Evolutionary conservation across 1,284 basidiomycete species (phyloP).

Genomic region (Lignosus rhinocerotis): DNA sequence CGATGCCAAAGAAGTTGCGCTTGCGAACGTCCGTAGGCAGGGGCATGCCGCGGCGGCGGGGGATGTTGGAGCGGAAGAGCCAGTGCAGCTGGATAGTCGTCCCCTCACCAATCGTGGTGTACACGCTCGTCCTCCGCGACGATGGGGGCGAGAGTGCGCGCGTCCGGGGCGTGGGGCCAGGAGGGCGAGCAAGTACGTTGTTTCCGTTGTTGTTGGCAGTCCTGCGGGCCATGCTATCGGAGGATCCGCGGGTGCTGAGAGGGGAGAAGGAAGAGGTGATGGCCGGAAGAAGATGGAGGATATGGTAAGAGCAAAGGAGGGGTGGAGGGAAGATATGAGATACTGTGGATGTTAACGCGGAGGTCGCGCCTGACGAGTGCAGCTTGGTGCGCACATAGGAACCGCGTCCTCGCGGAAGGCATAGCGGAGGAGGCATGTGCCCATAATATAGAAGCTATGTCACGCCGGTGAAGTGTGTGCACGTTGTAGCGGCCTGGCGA

Average conservation of each 20-base stretch:
- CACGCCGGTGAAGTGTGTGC: slow-evolving; percentile 3
- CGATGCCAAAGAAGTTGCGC: slow-evolving; percentile 76
- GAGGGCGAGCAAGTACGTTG: slow-evolving; percentile 16
- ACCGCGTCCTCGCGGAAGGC: slow-evolving; percentile 8
- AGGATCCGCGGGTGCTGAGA: slow-evolving; percentile 8
- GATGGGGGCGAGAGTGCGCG: slow-evolving; percentile 24
- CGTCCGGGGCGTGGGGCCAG: slow-evolving; percentile 26
- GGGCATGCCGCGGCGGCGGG: slow-evolving; percentile 58
- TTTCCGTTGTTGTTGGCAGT: slow-evolving; percentile 20
- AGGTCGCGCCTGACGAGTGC: slow-evolving; percentile 16
- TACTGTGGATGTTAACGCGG: slow-evolving; percentile 18
- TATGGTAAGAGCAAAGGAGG: slow-evolving; percentile 19
- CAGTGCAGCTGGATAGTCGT: slow-evolving; percentile 48
- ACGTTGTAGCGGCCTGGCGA: slow-evolving; percentile 21
- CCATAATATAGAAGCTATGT: slow-evolving; percentile 8
- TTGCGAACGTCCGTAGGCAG: slow-evolving; percentile 59
- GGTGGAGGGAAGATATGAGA: slow-evolving; percentile 22
- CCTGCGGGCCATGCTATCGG: slow-evolving; percentile 24
- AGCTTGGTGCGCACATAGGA: slow-evolving; percentile 10
- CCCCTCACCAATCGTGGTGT: slow-evolving; percentile 23
- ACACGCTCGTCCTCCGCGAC: slow-evolving; percentile 29
- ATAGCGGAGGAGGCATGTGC: slow-evolving; percentile 17
- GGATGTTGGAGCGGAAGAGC: slow-evolving; percentile 72
- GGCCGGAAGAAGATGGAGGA: slow-evolving; percentile 14
- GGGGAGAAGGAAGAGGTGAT: slow-evolving; percentile 14